Evolutionary conservation across 495 filamentous ascomycete species (phyloP), one percentile per base, ranked within the genome.

Genomic region (Penicillium lividum): DNA sequence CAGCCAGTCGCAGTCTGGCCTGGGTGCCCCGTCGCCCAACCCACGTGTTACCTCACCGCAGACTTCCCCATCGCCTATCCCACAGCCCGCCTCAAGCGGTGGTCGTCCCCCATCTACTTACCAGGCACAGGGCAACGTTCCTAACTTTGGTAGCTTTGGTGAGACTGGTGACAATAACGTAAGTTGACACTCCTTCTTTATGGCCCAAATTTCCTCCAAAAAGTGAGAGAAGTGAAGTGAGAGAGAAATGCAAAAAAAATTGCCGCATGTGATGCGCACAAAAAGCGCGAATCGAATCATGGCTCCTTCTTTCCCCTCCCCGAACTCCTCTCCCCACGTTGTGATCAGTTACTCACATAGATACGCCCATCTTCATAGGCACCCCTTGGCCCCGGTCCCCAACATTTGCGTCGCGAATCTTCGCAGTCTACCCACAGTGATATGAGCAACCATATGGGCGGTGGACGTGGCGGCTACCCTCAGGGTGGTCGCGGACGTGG

Each of bases 51-150:
- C 83, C 27, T 89, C 88, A 43, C 90, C 90, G 6, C 84, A 86
- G 56, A 82, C 83, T 29, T 96, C 93, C 13, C 93, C 93, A 3
- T 91, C 89, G 22, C 93, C 93, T 6, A 97, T 97, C 53, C 92
- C 92, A 18, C 89, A 90, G 71, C 89, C 89, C 48, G 83, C 89
- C 38, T 88, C 88, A 38, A 95, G 91, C 72, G 92, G 92, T 66
- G 91, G 91, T 64, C 82, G 89, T 72, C 91, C 90, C 30, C 75
- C 75, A 61, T 89, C 89, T 10, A 82, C 82, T 46, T 80, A 88
- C 62, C 84, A 87, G 60, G 80, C 80, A 57, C 84, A 86, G 62
- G 78, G 79, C 22, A 84, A 84, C 63, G 80, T 77, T 68, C 65
- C 89, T 54, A 91, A 83, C 62, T 97, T 97, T 77, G 92, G 92